A percentile compares a stretch with the other conserved stretches of the same genome.
Conservation (phyloP, 768 basidiomycete species). For the Rhodosporidiobolus sp. region DNA sequence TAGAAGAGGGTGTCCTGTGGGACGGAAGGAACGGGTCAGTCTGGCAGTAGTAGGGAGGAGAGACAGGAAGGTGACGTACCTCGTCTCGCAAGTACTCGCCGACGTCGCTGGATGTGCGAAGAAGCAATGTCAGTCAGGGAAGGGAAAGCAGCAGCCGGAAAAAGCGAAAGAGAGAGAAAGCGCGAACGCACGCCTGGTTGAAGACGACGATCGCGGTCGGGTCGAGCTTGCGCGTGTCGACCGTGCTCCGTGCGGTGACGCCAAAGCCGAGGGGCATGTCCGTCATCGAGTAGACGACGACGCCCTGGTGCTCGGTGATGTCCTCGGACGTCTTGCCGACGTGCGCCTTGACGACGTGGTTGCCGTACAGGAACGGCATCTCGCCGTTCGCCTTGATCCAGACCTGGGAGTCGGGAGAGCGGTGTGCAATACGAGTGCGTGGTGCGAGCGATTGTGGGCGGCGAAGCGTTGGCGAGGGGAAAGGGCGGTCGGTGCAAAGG, state of each 20-base stretch:
- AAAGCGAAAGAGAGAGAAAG: constrained; percentile 12
- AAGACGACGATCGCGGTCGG: constrained; percentile 97
- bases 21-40: not conserved
- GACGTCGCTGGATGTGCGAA: constrained; percentile 74
- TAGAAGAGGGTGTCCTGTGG: constrained; percentile 74
- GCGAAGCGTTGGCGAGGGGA: not conserved
- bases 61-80: constrained; percentile 10
- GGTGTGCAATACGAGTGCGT: not conserved
- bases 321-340: constrained; percentile 98
- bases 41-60: too few species aligned
- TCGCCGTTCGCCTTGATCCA: constrained; percentile 99
- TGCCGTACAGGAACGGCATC: constrained; percentile 98
- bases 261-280: constrained; percentile 95
- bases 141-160: not conserved
- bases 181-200: constrained; percentile 78
- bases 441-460: not conserved
- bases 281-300: constrained; percentile 92
- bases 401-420: constrained; percentile 56
- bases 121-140: constrained; percentile 19
- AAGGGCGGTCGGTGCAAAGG: not conserved
- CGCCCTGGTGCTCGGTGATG: constrained; percentile 97
- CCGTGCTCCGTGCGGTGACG: constrained; percentile 89
- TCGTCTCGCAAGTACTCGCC: constrained; percentile 96
- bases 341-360: constrained; percentile 97
- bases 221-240: constrained; percentile 94